Evolutionary conservation across 805 yeast genomes (phyloP).

Genomic region (Pichia eremophila): DNA sequence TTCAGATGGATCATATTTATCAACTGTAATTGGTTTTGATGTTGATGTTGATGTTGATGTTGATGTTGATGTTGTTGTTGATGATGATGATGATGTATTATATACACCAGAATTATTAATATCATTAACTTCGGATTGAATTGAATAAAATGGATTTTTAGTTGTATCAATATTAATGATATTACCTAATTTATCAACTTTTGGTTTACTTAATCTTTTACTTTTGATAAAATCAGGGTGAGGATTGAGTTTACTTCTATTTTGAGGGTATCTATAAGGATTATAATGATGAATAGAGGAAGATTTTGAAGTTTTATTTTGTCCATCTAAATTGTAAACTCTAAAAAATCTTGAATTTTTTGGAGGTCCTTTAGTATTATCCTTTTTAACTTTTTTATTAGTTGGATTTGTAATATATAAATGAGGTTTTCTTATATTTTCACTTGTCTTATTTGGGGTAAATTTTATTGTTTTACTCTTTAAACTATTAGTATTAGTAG

Average conservation of each 20-base stretch:
- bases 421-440: constrained; percentile 4
- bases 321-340: constrained; percentile 11
- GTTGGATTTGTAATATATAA: constrained; percentile 2
- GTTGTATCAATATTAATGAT: background rate
- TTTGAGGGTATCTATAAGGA: constrained; percentile 39
- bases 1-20: background rate
- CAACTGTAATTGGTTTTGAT: background rate
- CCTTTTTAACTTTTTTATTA: constrained; percentile 2
- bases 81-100: background rate
- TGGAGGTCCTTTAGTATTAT: constrained; percentile 17
- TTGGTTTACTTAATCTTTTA: constrained; percentile 2
- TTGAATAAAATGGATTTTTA: background rate
- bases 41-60: background rate
- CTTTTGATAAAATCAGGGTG: constrained; percentile 30
- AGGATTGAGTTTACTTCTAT: constrained; percentile 33
- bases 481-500: background rate
- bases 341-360: constrained; percentile 22
- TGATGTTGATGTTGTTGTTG: background rate
- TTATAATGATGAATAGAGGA: constrained; percentile 28
- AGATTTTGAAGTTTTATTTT: constrained; percentile 5
- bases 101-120: background rate
- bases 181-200: background rate
- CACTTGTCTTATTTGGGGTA: constrained; percentile 4
- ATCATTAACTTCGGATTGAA: background rate
- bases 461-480: constrained; percentile 4